phyloP scores from a whole-genome alignment of 768 basidiomycete genomes.

The Pleurotus tuber-regium region DNA sequence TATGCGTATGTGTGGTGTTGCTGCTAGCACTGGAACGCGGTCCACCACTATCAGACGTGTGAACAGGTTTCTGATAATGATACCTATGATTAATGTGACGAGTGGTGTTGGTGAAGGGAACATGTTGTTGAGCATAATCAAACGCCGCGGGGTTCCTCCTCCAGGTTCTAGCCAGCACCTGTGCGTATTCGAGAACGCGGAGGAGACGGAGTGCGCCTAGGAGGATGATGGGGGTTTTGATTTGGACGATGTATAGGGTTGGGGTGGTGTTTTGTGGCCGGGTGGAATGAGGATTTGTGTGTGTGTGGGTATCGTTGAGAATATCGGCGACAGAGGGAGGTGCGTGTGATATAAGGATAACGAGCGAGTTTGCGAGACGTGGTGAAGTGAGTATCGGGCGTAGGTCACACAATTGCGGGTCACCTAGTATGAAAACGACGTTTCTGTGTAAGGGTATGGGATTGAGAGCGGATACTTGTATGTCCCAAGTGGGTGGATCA shows the following conservation, averaged over 20 bases:
- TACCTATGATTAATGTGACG: background rate
- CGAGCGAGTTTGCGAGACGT: constrained; percentile 28
- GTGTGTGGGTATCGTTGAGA: constrained; percentile 15
- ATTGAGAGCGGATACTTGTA: background rate
- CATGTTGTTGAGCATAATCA: background rate
- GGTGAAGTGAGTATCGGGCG: constrained; percentile 33
- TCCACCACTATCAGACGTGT: background rate
- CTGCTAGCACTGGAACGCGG: background rate
- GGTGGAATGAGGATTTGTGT: constrained; percentile 3
- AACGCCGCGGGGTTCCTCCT: constrained; percentile 21
- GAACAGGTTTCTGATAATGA: constrained; percentile 1
- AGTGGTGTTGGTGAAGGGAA: background rate
- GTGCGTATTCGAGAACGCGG: constrained; percentile 37
- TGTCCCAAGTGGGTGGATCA: constrained; percentile 5
- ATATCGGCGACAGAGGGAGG: constrained; percentile 25
- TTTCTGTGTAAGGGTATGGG: background rate
- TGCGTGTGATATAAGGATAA: constrained; percentile 40
- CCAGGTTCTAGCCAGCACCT: constrained; percentile 32
- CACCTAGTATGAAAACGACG: background rate
- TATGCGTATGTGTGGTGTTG: background rate
- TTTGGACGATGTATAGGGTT: constrained; percentile 31
- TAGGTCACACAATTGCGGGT: constrained; percentile 25
- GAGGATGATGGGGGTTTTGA: constrained; percentile 30
- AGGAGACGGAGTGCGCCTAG: constrained; percentile 39
- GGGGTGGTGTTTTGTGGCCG: constrained; percentile 15